Percentiles rank a stretch among this genome's conserved stretches.
Evolutionary conservation across 805 yeast species (phyloP).

Genomic region (Starmerella tilneyi): DNA sequence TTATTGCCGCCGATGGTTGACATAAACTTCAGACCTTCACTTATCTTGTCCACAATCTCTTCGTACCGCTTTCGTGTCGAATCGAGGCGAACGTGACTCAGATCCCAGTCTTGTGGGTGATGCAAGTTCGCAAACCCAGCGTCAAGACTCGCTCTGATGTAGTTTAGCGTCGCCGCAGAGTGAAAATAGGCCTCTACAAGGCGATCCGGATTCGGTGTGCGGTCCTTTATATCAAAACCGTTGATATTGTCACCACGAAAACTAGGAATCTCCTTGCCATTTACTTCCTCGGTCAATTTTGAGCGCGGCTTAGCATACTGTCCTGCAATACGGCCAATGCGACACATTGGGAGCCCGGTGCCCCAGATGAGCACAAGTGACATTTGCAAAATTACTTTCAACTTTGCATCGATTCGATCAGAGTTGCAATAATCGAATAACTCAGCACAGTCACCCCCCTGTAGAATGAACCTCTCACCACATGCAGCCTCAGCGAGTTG

Average conservation of each 20-base stretch:
- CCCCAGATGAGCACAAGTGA: slow-evolving; percentile 39
- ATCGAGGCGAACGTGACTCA: slow-evolving; percentile 34
- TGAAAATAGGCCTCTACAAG: slow-evolving; percentile 37
- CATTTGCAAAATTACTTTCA: slow-evolving; percentile 37
- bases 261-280: slow-evolving; percentile 35
- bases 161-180: slow-evolving; percentile 38
- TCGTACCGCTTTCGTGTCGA: slow-evolving; percentile 35
- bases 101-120: slow-evolving; percentile 35
- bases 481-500: slow-evolving; percentile 35
- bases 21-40: slow-evolving; percentile 34
- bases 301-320: slow-evolving; percentile 39
- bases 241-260: slow-evolving; percentile 38
- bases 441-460: slow-evolving; percentile 40
- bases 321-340: slow-evolving; percentile 38
- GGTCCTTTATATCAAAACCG: slow-evolving; percentile 34
- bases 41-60: slow-evolving; percentile 30
- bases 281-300: slow-evolving; percentile 35
- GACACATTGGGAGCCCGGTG: slow-evolving; percentile 33
- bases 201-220: slow-evolving; percentile 36
- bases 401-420: slow-evolving; percentile 35
- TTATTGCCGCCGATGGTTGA: slow-evolving; percentile 33
- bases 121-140: slow-evolving; percentile 37
- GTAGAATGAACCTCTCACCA: slow-evolving; percentile 37
- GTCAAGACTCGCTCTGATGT: slow-evolving; percentile 31
- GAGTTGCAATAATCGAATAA: slow-evolving; percentile 37